These are phyloP conservation scores for Fusarium nisikadoi DNA, from an alignment of 2,329 filamentous ascomycete genomes.

Conservation along the genomic window DNA sequence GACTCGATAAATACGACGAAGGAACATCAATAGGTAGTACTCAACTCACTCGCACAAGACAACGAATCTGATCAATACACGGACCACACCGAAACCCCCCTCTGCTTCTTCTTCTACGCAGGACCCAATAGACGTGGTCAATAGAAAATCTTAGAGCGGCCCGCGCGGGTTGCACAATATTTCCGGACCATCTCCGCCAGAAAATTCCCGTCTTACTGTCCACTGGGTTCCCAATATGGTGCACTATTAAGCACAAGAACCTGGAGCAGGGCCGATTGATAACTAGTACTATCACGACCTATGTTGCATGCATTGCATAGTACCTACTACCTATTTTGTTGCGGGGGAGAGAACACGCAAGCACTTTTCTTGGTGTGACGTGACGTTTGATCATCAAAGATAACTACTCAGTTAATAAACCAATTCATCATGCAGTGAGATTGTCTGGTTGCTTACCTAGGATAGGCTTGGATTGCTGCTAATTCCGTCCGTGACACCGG, in stretches of 20 bases:
- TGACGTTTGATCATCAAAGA: constrained; percentile 33
- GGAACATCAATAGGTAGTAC: neutral
- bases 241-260: constrained; percentile 19
- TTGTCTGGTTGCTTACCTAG: neutral
- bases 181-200: constrained; percentile 29
- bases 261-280: constrained; percentile 32
- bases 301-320: neutral
- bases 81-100: neutral
- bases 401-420: constrained; percentile 24
- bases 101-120: neutral
- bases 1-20: neutral
- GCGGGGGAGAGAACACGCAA: constrained; percentile 13
- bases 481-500: constrained; percentile 13
- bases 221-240: constrained; percentile 14
- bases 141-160: neutral
- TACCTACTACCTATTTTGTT: neutral
- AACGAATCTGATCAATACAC: neutral
- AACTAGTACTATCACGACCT: constrained; percentile 9
- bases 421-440: neutral
- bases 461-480: neutral
- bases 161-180: constrained; percentile 10
- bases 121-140: constrained; percentile 2
- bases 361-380: neutral
- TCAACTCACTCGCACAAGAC: neutral
- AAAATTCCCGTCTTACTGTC: constrained; percentile 33